Base-by-base conservation (phyloP, 805 yeast species). In the Isabelozyma gotoi region DNA sequence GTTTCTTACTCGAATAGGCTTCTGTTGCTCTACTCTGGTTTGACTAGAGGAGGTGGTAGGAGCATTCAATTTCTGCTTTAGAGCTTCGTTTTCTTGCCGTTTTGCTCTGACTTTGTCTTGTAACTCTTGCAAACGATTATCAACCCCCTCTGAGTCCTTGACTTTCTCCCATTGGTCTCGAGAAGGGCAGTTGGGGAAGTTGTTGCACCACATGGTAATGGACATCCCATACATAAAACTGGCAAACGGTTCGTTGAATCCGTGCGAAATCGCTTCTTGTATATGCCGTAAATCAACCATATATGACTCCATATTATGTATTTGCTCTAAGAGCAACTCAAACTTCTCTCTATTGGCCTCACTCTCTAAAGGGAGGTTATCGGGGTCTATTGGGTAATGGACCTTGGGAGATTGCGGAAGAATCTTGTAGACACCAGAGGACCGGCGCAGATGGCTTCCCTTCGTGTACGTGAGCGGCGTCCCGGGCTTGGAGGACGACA, bases 121-220 rank as follows among this genome's bases (percentile, higher is more conserved):
- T 24, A 68, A 55, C 17, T 38, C 55, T 5, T 32, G 42, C 11
- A 67, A 55, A 18, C 63, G 52, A 7, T 45, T 51, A 41, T 57
- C 57, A 17, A 53, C 39, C 31, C 56, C 51, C 38, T 56, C 55
- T 29, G 53, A 50, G 18, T 45, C 48, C 47, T 60, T 56, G 20
- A 62, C 53, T 42, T 59, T 57, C 38, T 68, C 71, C 61, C 65
- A 64, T 18, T 57, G 63, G 18, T 57, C 61, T 39, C 53, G 54
- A 10, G 69, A 60, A 8, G 75, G 75, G 38, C 68, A 57, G 1
- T 68, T 69, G 1, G 73, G 74, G 53, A 87, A 87, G 55, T 86
- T 90, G 19, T 85, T 85, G 63, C 96, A 87, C 84, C 94, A 89
- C 48, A 95, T 91, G 55, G 90, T 88, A 62, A 88, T 81, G 57